Conservation (phyloP, 345 rosid species). For the Boechera divaricarpa region DNA sequence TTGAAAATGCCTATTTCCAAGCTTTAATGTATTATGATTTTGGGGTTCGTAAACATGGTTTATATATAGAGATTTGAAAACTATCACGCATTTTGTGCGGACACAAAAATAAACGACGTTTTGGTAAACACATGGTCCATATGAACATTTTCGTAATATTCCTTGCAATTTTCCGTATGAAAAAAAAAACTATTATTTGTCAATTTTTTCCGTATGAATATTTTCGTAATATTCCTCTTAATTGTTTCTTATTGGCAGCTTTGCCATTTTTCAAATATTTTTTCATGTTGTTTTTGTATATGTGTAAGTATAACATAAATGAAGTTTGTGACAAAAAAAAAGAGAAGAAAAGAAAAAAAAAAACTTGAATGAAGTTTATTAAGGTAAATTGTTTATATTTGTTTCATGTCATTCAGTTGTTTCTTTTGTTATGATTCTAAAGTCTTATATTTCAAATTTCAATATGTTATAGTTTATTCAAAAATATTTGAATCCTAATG, state of each 20-base stretch:
- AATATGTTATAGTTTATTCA: neutral
- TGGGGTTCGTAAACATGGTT: neutral
- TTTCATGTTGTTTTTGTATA: neutral
- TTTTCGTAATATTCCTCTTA: neutral
- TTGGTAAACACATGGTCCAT: neutral
- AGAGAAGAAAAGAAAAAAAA: too few species aligned
- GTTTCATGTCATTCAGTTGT: neutral
- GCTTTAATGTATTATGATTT: conserved; percentile 27
- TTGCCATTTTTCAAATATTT: neutral
- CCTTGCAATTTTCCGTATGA: neutral
- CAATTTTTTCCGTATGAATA: neutral
- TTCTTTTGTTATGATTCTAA: neutral
- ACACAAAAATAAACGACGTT: neutral
- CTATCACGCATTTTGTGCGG: neutral
- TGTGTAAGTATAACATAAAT: neutral
- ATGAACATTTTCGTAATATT: neutral
- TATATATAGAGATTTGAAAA: conserved; percentile 8
- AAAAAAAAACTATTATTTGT: neutral
- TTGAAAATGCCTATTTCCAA: neutral
- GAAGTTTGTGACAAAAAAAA: neutral
- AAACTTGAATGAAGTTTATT: neutral
- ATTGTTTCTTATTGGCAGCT: neutral
- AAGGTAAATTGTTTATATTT: neutral
- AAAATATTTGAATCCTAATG: neutral
- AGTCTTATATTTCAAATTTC: neutral